Base-by-base conservation (phyloP, 345 rosid species). In the Psidium friedrichsthalianum region DNA sequence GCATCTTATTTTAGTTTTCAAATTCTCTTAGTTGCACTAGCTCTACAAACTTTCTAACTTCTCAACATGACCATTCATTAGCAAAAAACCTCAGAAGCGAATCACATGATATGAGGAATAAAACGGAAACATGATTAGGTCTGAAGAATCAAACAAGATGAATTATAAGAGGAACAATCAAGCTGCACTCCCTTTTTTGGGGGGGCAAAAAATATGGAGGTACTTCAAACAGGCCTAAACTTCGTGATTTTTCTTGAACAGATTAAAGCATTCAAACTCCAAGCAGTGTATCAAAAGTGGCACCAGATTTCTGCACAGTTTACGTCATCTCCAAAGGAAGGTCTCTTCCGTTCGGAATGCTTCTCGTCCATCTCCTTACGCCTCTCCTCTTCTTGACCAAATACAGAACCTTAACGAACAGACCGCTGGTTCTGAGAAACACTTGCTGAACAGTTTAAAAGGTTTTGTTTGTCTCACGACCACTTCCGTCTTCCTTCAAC, bases 231-330 rank as follows among this genome's bases (percentile, higher is more conserved):
- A 20, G 80, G 25, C 47, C 80, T 69, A 18, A 36, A 25, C 47
- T 69, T 18, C 3, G 11, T 69, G 80, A 14, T 44, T 84, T 36
- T 64, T 20, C 47, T 47, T 80, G 74, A 59, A 58, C 90, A 95
- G 98, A 88, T 96, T 96, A 88, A 97, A 90, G 94, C 51, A 78
- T 7, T 61, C 93, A 44, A 97, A 94, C 87, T 29, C 36, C 94
- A 42, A 42, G 44, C 44, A 2, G 6, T 42, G 44, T 42, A 22
- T 85, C 91, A 0, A 97, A 94, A 91, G 90, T 88, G 29, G 94
- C 94, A 84, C 99, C 99, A 18, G 99, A 94, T 88, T 97, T 97
- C 89, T 97, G 99, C 88, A 93, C 88, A 6, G 96, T 96, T 32
- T 96, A 93, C 82, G 90, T 95, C 76, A 88, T 96, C 82, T 89